Conservation (phyloP, 2,329 filamentous ascomycete genomes). For the Arachnopeziza araneosa region DNA sequence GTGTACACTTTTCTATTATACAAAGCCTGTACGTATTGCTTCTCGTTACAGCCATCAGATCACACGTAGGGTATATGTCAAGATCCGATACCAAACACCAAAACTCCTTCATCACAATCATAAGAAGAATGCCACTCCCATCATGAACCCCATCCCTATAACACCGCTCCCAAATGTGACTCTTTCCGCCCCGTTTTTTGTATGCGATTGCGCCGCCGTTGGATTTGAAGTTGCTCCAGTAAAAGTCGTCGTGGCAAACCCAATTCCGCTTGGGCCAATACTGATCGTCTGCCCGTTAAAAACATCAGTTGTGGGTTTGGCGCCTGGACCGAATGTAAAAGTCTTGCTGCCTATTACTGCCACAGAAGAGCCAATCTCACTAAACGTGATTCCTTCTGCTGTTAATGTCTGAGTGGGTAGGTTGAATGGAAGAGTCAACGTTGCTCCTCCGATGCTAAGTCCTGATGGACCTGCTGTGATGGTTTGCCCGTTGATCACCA, state of each 20-base stretch:
- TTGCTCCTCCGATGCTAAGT: conserved; percentile 29
- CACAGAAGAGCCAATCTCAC: conserved; percentile 19
- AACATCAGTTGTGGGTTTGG: conserved; percentile 13
- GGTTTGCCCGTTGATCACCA: conserved; percentile 43
- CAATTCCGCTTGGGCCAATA: conserved; percentile 25
- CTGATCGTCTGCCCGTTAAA: conserved; percentile 23
- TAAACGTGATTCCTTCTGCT: conserved; percentile 21
- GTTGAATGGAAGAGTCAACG: conserved; percentile 19
- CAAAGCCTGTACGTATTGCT: background rate
- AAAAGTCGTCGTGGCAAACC: conserved; percentile 25
- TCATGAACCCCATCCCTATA: conserved; percentile 5
- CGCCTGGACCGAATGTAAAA: conserved; percentile 20
- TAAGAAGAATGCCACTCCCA: background rate
- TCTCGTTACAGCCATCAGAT: background rate
- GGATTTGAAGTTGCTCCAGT: conserved; percentile 6
- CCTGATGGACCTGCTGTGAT: conserved; percentile 47
- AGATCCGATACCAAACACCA: background rate
- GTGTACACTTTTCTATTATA: background rate
- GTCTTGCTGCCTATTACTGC: conserved; percentile 23
- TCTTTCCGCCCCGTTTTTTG: conserved; percentile 10
- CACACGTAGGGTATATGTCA: background rate
- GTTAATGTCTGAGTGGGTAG: conserved; percentile 19
- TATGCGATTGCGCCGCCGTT: conserved; percentile 7
- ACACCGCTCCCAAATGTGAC: conserved; percentile 6
- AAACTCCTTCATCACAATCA: background rate